Conservation (phyloP, 2,329 filamentous ascomycete genomes). For the Stylonectria norvegica region DNA sequence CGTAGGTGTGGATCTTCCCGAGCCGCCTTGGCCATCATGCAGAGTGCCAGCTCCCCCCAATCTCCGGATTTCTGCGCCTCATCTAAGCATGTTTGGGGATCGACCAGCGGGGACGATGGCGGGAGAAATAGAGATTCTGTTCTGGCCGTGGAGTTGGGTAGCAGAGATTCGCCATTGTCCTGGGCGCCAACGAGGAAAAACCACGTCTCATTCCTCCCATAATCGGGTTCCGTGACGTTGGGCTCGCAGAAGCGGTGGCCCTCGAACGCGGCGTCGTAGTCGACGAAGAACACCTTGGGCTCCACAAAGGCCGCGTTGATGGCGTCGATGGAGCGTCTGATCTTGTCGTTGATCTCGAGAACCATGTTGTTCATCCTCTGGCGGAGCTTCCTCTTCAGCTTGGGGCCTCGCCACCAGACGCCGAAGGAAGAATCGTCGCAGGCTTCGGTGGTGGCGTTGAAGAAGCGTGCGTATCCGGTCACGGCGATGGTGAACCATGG, state of each 20-base stretch:
- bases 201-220: constrained; percentile 42
- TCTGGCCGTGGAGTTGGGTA: neutral
- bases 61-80: constrained; percentile 36
- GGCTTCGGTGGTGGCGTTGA: constrained; percentile 41
- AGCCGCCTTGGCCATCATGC: constrained; percentile 43
- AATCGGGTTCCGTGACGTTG: constrained; percentile 41
- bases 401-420: constrained; percentile 44
- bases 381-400: constrained; percentile 38
- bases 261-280: constrained; percentile 43
- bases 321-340: constrained; percentile 32
- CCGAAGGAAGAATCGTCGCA: constrained; percentile 45
- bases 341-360: constrained; percentile 39
- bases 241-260: constrained; percentile 45
- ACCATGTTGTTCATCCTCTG: constrained; percentile 45
- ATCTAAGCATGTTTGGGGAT: constrained; percentile 36
- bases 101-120: constrained; percentile 31
- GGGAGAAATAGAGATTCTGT: constrained; percentile 18
- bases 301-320: constrained; percentile 37
- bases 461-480: constrained; percentile 48
- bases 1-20: constrained; percentile 34
- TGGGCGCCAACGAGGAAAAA: constrained; percentile 46
- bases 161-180: constrained; percentile 35
- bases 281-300: constrained; percentile 41
- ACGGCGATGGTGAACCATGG: constrained; percentile 42
- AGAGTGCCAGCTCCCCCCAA: constrained; percentile 42